A percentile compares a stretch with the other conserved stretches of the same genome.
These are phyloP conservation scores for Globisporangium radiosum DNA, from an alignment of 352 stramenopile species.

Conservation along the genomic window DNA sequence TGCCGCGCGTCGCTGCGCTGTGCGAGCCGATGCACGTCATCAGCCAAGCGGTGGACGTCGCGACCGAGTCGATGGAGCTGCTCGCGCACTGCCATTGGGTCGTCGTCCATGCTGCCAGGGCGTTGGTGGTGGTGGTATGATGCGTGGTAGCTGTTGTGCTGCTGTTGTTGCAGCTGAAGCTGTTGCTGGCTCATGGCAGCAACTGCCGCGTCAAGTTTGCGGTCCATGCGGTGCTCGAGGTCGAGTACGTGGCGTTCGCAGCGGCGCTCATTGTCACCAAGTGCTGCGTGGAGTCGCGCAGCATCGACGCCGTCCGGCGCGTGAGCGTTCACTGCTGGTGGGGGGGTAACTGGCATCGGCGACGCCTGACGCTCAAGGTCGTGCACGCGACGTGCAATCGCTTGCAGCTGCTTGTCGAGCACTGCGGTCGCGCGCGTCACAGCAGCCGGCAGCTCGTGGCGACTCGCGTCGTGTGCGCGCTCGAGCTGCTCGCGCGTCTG, in stretches of 20 bases:
- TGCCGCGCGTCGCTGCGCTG: conserved; percentile 17
- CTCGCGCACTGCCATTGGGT: conserved; percentile 15
- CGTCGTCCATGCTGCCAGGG: background rate
- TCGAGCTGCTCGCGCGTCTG: too few relatives aligned
- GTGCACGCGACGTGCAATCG: too few relatives aligned
- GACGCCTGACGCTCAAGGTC: background rate
- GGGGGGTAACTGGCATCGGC: too few relatives aligned
- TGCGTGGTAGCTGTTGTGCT: background rate
- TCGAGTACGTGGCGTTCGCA: background rate
- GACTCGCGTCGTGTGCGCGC: too few relatives aligned
- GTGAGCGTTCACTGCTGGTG: too few relatives aligned
- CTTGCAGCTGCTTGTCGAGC: too few relatives aligned
- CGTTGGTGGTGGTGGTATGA: background rate
- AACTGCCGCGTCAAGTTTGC: background rate
- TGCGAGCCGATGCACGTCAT: conserved; percentile 28
- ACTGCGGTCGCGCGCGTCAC: too few relatives aligned
- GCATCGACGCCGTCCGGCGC: too few relatives aligned
- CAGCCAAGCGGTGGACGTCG: conserved; percentile 19
- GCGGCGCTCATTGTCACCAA: background rate
- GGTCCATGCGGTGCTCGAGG: background rate
- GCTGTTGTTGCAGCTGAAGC: background rate
- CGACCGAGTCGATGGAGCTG: conserved; percentile 17
- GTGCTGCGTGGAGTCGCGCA: too few relatives aligned
- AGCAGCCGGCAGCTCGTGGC: too few relatives aligned
- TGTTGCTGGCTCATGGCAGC: background rate